Evolutionary conservation across 2,329 filamentous ascomycete genomes (phyloP), one percentile per base, ranked within the genome.

Genomic region (Ophiocordyceps sinensis): DNA sequence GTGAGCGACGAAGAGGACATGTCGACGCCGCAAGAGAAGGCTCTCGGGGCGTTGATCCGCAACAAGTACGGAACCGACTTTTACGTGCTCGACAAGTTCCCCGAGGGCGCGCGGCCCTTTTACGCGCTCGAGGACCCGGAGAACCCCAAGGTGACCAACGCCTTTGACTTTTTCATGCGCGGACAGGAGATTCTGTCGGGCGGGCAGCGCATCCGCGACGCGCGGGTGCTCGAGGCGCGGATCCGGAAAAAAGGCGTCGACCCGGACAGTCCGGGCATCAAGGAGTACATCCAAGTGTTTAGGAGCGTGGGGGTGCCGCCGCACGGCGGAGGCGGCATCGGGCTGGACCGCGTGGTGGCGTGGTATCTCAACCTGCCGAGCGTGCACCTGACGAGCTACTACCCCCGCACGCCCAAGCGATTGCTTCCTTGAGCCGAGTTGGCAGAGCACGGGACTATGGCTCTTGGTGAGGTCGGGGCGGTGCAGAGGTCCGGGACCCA

Each of bases 61-160:
- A 73, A 85, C 53, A 95, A 94, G 66, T 94, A 82, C 72, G 76
- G 82, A 58, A 91, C 87, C 45, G 91, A 98, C 66, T 96, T 96
- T 67, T 96, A 94, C 67, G 81, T 93, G 19, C 75, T 98, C 47
- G 89, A 96, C 70, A 91, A 96, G 65, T 98, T 94, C 71, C 91
- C 91, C 36, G 79, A 91, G 61, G 70, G 71, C 31, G 85, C 91
- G 17, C 77, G 91, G 28, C 89, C 89, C 5, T 94, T 94, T 64
- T 96, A 95, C 64, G 87, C 89, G 46, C 85, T 89, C 67, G 78
- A 84, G 41, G 83, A 55, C 28, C 37, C 41, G n/a, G 31, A 36
- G 4, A 29, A 43, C 38, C 10, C 17, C 31, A 38, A 38, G 38
- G 38, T 45, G 21, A 45, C 43, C 19, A 45, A 45, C n/a, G 36